Evolutionary conservation across 768 basidiomycete genomes (phyloP).

Genomic region (Trametes gibbosa): DNA sequence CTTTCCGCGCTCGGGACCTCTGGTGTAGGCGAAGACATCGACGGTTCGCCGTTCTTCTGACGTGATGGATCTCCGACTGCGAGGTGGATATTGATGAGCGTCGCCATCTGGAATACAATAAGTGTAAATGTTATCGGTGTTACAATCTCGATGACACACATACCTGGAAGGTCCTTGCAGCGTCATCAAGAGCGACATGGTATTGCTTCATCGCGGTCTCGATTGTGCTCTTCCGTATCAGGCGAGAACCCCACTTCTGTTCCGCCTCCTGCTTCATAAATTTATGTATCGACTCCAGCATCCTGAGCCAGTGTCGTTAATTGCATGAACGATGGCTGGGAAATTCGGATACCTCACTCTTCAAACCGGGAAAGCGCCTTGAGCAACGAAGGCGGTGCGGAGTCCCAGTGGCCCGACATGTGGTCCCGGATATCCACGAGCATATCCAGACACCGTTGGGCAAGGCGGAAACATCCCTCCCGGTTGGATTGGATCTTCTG

Average conservation of each 20-base stretch:
- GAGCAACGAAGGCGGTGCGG: slow-evolving; percentile 38
- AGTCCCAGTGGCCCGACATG: slow-evolving; percentile 45
- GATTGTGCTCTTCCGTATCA: slow-evolving; percentile 40
- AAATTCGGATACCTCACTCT: slow-evolving; percentile 27
- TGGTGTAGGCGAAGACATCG: not conserved
- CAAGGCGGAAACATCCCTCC: slow-evolving; percentile 38
- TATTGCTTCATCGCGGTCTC: slow-evolving; percentile 38
- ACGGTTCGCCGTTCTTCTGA: not conserved
- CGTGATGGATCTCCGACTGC: slow-evolving; percentile 28
- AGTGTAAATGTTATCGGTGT: not conserved
- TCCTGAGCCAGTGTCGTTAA: slow-evolving; percentile 27
- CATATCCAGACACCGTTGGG: slow-evolving; percentile 40
- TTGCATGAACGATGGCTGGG: not conserved
- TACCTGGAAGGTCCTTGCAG: slow-evolving; percentile 48
- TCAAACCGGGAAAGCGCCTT: slow-evolving; percentile 43
- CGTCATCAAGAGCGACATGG: slow-evolving; percentile 39
- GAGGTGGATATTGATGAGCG: slow-evolving; percentile 47
- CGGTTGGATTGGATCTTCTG: slow-evolving; percentile 38
- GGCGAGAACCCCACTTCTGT: slow-evolving; percentile 40
- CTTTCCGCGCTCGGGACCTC: not conserved
- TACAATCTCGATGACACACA: not conserved
- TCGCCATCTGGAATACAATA: slow-evolving; percentile 35
- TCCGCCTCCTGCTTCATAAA: slow-evolving; percentile 41
- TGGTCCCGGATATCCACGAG: slow-evolving; percentile 43
- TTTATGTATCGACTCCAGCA: slow-evolving; percentile 35